These are phyloP conservation scores for Oenanthe sinensis DNA, from an alignment of 129 eudicot genomes.

Conservation along the genomic window DNA sequence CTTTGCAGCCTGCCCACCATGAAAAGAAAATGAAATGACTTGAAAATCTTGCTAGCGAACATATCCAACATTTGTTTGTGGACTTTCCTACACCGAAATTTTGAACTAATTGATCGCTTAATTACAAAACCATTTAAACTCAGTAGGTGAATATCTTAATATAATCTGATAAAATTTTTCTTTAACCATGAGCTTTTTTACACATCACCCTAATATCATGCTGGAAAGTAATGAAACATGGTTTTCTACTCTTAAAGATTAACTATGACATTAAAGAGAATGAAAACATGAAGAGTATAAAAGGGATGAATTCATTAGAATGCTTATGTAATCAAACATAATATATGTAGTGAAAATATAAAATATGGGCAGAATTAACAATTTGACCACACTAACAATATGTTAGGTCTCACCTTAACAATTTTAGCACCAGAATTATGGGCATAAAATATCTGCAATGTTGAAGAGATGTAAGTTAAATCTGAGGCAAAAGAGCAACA, in stretches of 20 bases:
- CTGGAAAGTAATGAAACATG: not conserved
- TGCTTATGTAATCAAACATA: not conserved
- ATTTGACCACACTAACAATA: not conserved
- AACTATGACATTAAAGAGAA: not conserved
- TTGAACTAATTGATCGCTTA: not conserved
- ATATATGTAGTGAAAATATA: not conserved
- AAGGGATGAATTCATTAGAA: not conserved
- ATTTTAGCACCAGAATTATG: constrained; percentile 71
- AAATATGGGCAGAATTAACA: no score
- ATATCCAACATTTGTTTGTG: not conserved
- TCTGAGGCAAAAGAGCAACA: not conserved
- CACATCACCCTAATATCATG: not conserved
- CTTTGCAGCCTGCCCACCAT: not conserved
- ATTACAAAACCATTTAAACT: not conserved
- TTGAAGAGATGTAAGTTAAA: constrained; percentile 11
- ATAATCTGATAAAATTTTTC: not conserved
- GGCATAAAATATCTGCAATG: constrained; percentile 59
- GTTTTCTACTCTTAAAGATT: not conserved
- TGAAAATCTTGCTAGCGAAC: not conserved
- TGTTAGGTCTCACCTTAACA: constrained; percentile 49
- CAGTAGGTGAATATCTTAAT: not conserved
- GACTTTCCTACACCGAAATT: not conserved
- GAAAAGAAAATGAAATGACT: not conserved
- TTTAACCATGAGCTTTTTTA: not conserved
- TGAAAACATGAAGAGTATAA: not conserved